Base-by-base conservation (phyloP, 1,139 yeast species). In the Pichia sp. region DNA sequence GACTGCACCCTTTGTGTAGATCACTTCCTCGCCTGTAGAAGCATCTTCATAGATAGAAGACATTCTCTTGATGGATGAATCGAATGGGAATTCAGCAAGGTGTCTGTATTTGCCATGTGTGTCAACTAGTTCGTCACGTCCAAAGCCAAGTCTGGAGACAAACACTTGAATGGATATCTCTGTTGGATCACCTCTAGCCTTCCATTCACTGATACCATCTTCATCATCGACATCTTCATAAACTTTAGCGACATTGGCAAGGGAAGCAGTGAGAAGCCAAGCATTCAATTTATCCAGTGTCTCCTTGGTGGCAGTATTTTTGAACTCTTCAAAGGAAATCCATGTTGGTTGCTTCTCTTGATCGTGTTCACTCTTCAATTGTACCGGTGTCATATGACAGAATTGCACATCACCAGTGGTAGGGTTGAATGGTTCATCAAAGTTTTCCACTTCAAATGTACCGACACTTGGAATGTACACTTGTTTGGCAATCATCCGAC, bases 161-260 rank as follows among this genome's bases (percentile, higher is more conserved):
- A 82, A 81, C 0, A 83, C 87, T 51, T 82, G 84, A 44, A 83
- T 77, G 12, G 94, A 91, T 51, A 80, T 74, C 59, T 83, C 94
- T 3, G 94, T 83, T 26, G 94, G 87, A 54, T 83, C 94, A 37
- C 93, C 94, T 50, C 77, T 79, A 13, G 85, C 86, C 49, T 73
- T 74, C 91, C 93, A 83, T 26, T 51, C 39, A 30, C 60, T 66
- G 11, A 44, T 40, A 6, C 65, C 67, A 6, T 64, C 67, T n/a
- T n/a, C n/a, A 22, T 63, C 66, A 37, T 62, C 63, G 19, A 52
- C 50, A 27, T 63, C 63, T 43, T 67, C 59, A 42, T 64, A 66
- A 17, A 82, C 73, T 14, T 67, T 64, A 4, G 93, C 87, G 52
- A 81, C 74, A 50, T 83, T 83, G 24, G 91, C 91, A 48, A 83